Conservation (phyloP, 371 early-diverging fungal genomes). For the Mucor indicus region DNA sequence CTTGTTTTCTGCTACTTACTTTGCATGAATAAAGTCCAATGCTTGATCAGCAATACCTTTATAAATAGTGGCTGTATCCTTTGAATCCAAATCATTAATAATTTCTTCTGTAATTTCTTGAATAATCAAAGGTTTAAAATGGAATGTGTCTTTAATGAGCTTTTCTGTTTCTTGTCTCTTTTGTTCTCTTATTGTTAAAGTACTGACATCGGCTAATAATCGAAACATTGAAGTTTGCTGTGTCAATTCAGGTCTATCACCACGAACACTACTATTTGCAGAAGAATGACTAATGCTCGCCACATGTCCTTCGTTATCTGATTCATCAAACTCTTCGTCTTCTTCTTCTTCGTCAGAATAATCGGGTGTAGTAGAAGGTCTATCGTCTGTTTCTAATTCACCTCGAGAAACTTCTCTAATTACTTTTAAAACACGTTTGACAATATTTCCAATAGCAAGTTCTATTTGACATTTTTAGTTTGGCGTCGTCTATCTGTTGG, state of each 20-base stretch:
- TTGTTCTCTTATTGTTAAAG: constrained; percentile 19
- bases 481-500: not conserved
- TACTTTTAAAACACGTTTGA: constrained; percentile 78
- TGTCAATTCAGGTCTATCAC: constrained; percentile 28
- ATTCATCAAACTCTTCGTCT: constrained; percentile 14
- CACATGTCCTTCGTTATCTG: not conserved
- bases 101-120: constrained; percentile 82
- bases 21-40: constrained; percentile 85
- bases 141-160: constrained; percentile 24
- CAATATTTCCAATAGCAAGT: constrained; percentile 84
- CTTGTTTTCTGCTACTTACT: constrained; percentile 42
- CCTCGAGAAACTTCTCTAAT: constrained; percentile 73
- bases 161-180: constrained; percentile 30
- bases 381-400: constrained; percentile 30
- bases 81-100: constrained; percentile 71
- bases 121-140: constrained; percentile 71
- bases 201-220: constrained; percentile 50
- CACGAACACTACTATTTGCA: constrained; percentile 27
- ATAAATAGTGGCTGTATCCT: constrained; percentile 40
- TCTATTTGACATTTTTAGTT: constrained; percentile 43
- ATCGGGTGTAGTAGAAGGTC: constrained; percentile 10
- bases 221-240: constrained; percentile 64
- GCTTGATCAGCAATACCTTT: constrained; percentile 78
- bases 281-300: constrained; percentile 3
- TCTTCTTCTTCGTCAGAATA: constrained; percentile 23